Percentiles rank a stretch among this genome's conserved stretches.
Evolutionary conservation across 2,329 filamentous ascomycete genomes (phyloP).

Genomic region (Daldinia sp.): DNA sequence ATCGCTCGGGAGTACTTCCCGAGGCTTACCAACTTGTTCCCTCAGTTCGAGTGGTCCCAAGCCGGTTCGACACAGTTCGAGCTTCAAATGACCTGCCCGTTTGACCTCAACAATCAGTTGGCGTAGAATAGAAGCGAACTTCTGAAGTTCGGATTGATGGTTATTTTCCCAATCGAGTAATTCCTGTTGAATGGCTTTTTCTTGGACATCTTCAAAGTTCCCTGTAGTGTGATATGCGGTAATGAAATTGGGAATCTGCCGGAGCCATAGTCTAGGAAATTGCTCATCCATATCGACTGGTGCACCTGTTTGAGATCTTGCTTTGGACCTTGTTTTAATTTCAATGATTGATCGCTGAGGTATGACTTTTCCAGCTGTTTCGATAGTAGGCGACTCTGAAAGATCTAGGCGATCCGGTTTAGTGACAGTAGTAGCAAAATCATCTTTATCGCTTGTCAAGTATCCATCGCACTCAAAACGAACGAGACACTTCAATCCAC

Average conservation of each 20-base stretch:
- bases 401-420: constrained; percentile 1
- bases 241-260: constrained; percentile 45
- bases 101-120: constrained; percentile 42
- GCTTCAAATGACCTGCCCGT: constrained; percentile 40
- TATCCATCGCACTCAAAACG: constrained; percentile 47
- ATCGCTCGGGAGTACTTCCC: constrained; percentile 39
- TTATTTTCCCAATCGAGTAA: constrained; percentile 41
- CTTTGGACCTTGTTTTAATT: constrained; percentile 40
- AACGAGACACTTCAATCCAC: constrained; percentile 43
- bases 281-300: constrained; percentile 40
- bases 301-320: constrained; percentile 27
- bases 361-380: constrained; percentile 27
- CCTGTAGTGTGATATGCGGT: constrained; percentile 42
- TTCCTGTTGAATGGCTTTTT: constrained; percentile 28
- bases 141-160: constrained; percentile 39
- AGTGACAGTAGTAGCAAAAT: constrained; percentile 12
- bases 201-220: constrained; percentile 40
- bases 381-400: constrained; percentile 3
- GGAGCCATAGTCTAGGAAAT: constrained; percentile 45
- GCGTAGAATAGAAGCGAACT: constrained; percentile 39
- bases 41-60: constrained; percentile 43
- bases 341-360: constrained; percentile 43
- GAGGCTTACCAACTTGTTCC: constrained; percentile 34
- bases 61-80: constrained; percentile 41
- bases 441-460: constrained; percentile 2